These are phyloP conservation scores for Kregervanrija delftensis DNA, from an alignment of 805 yeast genomes.

Conservation along the genomic window DNA sequence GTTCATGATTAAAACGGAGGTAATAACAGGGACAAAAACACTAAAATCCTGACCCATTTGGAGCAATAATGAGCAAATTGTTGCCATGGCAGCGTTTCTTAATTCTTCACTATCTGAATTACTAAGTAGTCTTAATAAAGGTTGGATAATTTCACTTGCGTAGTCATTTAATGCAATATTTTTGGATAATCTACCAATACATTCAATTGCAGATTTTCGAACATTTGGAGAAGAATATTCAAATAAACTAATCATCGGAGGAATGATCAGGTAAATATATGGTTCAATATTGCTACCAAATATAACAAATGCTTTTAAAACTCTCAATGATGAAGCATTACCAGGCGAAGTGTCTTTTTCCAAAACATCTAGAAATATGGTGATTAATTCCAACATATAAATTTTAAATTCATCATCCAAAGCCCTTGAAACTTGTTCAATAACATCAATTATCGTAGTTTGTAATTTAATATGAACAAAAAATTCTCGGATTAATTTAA, in stretches of 20 bases:
- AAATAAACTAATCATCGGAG: constrained; percentile 73
- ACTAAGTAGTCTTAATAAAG: constrained; percentile 62
- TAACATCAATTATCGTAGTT: constrained; percentile 67
- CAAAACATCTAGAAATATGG: constrained; percentile 66
- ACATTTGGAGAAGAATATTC: constrained; percentile 61
- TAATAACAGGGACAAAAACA: constrained; percentile 79
- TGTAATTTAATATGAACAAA: constrained; percentile 61
- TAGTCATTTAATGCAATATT: constrained; percentile 71
- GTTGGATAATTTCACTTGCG: constrained; percentile 87
- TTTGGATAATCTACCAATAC: constrained; percentile 75
- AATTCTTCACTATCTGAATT: constrained; percentile 43
- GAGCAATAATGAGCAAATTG: constrained; percentile 67
- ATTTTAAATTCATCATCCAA: constrained; percentile 89
- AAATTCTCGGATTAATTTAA: constrained; percentile 67
- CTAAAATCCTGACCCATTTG: constrained; percentile 81
- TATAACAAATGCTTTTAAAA: constrained; percentile 73
- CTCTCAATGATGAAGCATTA: constrained; percentile 59
- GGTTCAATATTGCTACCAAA: constrained; percentile 89
- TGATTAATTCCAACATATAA: constrained; percentile 70
- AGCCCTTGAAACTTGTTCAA: constrained; percentile 80
- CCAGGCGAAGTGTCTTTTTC: constrained; percentile 64
- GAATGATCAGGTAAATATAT: constrained; percentile 79
- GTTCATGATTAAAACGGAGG: constrained; percentile 53
- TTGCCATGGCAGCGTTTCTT: constrained; percentile 61
- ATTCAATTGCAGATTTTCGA: constrained; percentile 67